phyloP scores from a whole-genome alignment of 352 stramenopile genomes.

The Globisporangium lucens region DNA sequence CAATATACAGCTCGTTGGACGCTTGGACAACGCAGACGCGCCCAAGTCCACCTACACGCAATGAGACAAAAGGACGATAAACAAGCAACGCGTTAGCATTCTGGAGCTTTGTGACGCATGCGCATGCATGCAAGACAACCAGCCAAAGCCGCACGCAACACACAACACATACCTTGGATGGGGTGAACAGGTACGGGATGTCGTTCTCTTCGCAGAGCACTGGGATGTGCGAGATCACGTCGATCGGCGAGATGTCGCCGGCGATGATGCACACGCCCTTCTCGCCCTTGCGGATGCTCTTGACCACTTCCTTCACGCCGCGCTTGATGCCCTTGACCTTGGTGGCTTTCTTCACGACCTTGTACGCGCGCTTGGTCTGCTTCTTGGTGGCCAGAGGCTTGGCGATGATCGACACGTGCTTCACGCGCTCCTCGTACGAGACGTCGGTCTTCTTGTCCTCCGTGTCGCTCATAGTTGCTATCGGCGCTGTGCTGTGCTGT shows the following conservation, averaged over 20 bases:
- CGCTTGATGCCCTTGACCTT: constrained; percentile 96
- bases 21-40: constrained; percentile 96
- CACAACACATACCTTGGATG: constrained; percentile 82
- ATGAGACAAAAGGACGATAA: constrained; percentile 16
- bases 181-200: constrained; percentile 98
- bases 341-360: constrained; percentile 94
- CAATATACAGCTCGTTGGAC: constrained; percentile 98
- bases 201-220: constrained; percentile 98
- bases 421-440: constrained; percentile 83
- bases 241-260: constrained; percentile 99
- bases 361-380: constrained; percentile 92
- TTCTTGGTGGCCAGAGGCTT: constrained; percentile 98
- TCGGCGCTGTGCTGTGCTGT: neutral
- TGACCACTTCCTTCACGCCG: constrained; percentile 99
- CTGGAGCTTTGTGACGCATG: neutral
- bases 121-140: neutral
- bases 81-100: neutral
- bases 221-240: constrained; percentile 99
- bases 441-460: constrained; percentile 55
- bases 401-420: constrained; percentile 91
- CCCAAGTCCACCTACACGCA: constrained; percentile 86
- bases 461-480: constrained; percentile 57
- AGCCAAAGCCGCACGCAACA: neutral
- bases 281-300: constrained; percentile 96
- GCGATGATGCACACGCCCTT: constrained; percentile 98